Percentiles rank a stretch among this genome's conserved stretches.
These are phyloP conservation scores for Malus sylvestris DNA, from an alignment of 306 rosid species.

Conservation along the genomic window DNA sequence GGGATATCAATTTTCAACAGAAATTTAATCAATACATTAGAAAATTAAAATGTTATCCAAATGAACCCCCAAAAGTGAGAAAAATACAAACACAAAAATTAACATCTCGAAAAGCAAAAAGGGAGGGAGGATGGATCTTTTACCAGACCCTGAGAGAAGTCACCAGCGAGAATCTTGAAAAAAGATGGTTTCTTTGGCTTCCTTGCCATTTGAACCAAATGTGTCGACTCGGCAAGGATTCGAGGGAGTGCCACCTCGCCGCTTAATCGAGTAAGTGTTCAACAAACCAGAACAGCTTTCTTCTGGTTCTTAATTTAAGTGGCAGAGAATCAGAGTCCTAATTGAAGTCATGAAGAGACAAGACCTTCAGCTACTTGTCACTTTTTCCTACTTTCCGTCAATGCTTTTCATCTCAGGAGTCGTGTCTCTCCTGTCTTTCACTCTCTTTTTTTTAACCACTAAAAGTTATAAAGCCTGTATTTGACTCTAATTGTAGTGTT, in stretches of 20 bases:
- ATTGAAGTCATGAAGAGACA: not conserved
- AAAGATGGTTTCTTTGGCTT: not conserved
- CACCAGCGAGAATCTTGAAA: conserved; percentile 1
- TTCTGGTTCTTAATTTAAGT: not conserved
- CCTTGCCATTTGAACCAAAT: not conserved
- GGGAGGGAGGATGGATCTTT: too few species aligned
- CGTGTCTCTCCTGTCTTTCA: too few species aligned
- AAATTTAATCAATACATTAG: not conserved
- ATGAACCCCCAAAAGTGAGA: not conserved
- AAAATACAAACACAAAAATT: not conserved
- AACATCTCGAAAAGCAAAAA: not conserved
- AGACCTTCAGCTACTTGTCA: not conserved
- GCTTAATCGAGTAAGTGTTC: not conserved
- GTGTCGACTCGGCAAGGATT: not conserved
- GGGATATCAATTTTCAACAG: not conserved
- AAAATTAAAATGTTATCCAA: not conserved
- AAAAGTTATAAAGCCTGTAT: too few species aligned
- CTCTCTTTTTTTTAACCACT: too few species aligned
- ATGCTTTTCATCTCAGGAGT: too few species aligned
- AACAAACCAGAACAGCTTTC: not conserved
- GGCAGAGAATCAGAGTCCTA: too few species aligned
- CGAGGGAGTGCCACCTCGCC: not conserved
- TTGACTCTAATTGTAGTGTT: too few species aligned
- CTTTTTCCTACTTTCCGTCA: not conserved
- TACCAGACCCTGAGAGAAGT: conserved; percentile 4